These are phyloP conservation scores for Carex pumila DNA, from an alignment of 176 grass and related monocot species.

Conservation along the genomic window DNA sequence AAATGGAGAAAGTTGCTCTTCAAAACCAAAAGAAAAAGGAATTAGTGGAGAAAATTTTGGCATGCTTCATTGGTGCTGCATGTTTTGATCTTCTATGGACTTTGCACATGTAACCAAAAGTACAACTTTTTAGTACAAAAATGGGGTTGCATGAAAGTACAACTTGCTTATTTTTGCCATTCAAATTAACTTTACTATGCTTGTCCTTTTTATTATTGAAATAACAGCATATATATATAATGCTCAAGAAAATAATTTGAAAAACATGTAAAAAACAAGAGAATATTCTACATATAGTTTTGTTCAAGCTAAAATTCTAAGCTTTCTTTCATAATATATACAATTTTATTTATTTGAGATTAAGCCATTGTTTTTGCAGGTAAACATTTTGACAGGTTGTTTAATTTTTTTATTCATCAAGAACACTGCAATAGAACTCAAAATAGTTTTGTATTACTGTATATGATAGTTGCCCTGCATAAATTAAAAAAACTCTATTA, in stretches of 20 bases:
- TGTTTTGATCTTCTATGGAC: background rate
- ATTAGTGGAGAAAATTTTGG: background rate
- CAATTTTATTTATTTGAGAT: background rate
- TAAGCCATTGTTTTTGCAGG: background rate
- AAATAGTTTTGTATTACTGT: too few species aligned
- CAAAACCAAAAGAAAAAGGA: conserved; percentile 4
- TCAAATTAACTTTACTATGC: background rate
- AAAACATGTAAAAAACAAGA: too few species aligned
- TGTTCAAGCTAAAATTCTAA: background rate
- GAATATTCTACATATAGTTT: background rate
- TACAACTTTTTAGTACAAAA: background rate
- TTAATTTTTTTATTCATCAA: too few species aligned
- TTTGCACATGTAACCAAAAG: background rate
- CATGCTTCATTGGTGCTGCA: background rate
- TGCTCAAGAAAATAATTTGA: too few species aligned
- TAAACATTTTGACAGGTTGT: too few species aligned
- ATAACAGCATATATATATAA: background rate
- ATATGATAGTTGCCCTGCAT: too few species aligned
- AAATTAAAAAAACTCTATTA: too few species aligned
- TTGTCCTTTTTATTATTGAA: background rate
- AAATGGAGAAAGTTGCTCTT: conserved; percentile 30
- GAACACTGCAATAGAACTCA: too few species aligned
- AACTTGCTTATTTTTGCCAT: background rate
- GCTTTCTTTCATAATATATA: background rate
- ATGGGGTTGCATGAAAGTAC: background rate